Conservation (phyloP, 2,329 filamentous ascomycete genomes). For the Penicillium sumatraense region DNA sequence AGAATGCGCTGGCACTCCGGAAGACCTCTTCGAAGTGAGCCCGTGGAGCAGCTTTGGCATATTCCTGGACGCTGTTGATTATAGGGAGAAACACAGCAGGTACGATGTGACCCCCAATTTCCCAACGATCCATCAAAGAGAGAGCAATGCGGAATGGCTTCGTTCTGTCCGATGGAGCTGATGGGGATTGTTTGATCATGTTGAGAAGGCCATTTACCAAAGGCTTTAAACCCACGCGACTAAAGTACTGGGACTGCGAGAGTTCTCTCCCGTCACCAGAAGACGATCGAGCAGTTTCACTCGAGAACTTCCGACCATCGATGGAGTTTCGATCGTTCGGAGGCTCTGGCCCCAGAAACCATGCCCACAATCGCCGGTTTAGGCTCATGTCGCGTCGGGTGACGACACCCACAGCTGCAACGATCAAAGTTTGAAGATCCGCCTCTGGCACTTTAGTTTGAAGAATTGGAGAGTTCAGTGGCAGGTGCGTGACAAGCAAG, state of each 20-base stretch:
- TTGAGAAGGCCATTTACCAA: constrained; percentile 75
- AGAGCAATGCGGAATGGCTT: constrained; percentile 89
- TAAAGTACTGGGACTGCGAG: constrained; percentile 79
- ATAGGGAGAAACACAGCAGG: constrained; percentile 87
- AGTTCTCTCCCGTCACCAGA: constrained; percentile 48
- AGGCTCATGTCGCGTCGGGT: constrained; percentile 93
- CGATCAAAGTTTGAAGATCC: constrained; percentile 81
- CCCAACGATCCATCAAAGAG: constrained; percentile 97
- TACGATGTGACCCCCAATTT: constrained; percentile 88
- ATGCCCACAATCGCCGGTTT: constrained; percentile 92
- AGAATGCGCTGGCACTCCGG: constrained; percentile 92
- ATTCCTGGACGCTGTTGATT: constrained; percentile 77
- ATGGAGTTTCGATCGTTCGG: constrained; percentile 38
- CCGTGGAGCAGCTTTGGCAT: constrained; percentile 70
- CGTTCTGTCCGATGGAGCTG: constrained; percentile 69
- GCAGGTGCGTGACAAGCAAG: constrained; percentile 85
- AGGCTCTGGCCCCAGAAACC: constrained; percentile 85
- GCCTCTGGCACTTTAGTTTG: constrained; percentile 72
- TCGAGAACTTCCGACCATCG: constrained; percentile 33
- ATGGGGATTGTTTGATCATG: constrained; percentile 68
- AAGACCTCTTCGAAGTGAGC: constrained; percentile 82
- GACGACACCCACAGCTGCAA: constrained; percentile 85
- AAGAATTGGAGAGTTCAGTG: constrained; percentile 79
- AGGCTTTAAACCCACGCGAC: constrained; percentile 74
- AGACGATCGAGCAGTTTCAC: constrained; percentile 32